A percentile compares a stretch with the other conserved stretches of the same genome.
These are phyloP conservation scores for Globisporangium parvum DNA, from an alignment of 352 stramenopile species.

Conservation along the genomic window DNA sequence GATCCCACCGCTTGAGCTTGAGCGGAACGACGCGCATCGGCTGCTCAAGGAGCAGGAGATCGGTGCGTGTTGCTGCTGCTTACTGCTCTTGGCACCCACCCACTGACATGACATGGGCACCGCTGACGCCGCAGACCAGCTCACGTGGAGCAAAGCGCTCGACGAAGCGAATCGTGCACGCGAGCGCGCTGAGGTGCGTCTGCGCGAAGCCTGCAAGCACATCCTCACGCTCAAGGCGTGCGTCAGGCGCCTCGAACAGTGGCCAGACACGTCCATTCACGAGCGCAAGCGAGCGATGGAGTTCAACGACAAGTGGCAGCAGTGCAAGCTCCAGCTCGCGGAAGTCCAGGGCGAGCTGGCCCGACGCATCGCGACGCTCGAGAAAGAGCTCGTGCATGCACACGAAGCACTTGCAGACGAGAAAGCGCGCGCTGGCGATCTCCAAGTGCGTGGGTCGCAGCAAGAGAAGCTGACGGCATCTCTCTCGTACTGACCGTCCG, in stretches of 20 bases:
- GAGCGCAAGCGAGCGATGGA: conserved; percentile 14
- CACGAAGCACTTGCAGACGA: conserved; percentile 9
- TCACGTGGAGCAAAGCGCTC: conserved; percentile 9
- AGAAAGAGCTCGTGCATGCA: conserved; percentile 23
- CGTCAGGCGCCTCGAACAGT: conserved; percentile 20
- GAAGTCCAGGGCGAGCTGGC: conserved; percentile 24
- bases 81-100: neutral
- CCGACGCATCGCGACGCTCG: conserved; percentile 16
- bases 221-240: conserved; percentile 36
- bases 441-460: conserved; percentile 16
- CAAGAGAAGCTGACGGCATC: neutral
- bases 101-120: neutral
- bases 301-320: conserved; percentile 19
- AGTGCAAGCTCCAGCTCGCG: conserved; percentile 16
- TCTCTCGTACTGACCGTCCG: neutral
- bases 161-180: conserved; percentile 12
- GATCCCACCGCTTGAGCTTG: conserved; percentile 31
- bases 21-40: conserved; percentile 24
- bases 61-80: neutral
- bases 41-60: conserved; percentile 27
- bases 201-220: conserved; percentile 36
- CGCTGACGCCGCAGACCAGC: conserved; percentile 1
- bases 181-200: conserved; percentile 13
- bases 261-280: conserved; percentile 7
- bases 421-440: conserved; percentile 5